These are phyloP conservation scores for Naganishia kalamii DNA, from an alignment of 768 basidiomycete genomes.

Conservation along the genomic window DNA sequence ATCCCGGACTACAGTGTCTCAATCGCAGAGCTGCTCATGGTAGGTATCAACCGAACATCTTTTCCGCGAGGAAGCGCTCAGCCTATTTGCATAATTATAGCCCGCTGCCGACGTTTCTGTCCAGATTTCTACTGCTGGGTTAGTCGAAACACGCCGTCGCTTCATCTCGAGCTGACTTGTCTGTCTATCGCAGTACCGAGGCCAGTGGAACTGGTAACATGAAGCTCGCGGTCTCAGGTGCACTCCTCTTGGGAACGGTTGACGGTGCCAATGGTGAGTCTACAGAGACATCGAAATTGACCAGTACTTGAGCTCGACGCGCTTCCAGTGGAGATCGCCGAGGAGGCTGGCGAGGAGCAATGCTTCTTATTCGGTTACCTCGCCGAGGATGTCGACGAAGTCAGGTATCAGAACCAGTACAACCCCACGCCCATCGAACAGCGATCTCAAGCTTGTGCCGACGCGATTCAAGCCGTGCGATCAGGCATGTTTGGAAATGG, in stretches of 20 bases:
- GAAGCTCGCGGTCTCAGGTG: constrained; percentile 80
- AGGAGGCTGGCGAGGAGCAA: constrained; percentile 87
- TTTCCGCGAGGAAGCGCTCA: background rate
- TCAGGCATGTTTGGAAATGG: constrained; percentile 65
- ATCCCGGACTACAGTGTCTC: constrained; percentile 76
- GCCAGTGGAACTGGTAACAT: constrained; percentile 41
- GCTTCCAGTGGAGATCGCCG: constrained; percentile 69
- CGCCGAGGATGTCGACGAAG: constrained; percentile 63
- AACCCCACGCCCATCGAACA: constrained; percentile 72
- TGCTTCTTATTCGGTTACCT: constrained; percentile 62
- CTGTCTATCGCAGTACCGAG: constrained; percentile 59
- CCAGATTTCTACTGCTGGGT: constrained; percentile 96
- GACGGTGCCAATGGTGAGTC: constrained; percentile 77
- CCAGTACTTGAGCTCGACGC: background rate
- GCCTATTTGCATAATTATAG: background rate
- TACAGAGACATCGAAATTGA: background rate
- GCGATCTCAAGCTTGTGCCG: constrained; percentile 73
- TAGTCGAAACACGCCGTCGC: constrained; percentile 51
- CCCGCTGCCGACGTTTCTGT: constrained; percentile 86
- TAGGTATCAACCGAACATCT: background rate
- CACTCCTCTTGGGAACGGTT: constrained; percentile 71
- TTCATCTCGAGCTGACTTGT: constrained; percentile 51
- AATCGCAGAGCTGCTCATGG: constrained; percentile 46
- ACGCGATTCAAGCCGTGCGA: constrained; percentile 69
- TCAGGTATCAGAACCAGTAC: constrained; percentile 79